These are phyloP conservation scores for Tulasnella sp. DNA, from an alignment of 768 basidiomycete genomes.

Conservation along the genomic window DNA sequence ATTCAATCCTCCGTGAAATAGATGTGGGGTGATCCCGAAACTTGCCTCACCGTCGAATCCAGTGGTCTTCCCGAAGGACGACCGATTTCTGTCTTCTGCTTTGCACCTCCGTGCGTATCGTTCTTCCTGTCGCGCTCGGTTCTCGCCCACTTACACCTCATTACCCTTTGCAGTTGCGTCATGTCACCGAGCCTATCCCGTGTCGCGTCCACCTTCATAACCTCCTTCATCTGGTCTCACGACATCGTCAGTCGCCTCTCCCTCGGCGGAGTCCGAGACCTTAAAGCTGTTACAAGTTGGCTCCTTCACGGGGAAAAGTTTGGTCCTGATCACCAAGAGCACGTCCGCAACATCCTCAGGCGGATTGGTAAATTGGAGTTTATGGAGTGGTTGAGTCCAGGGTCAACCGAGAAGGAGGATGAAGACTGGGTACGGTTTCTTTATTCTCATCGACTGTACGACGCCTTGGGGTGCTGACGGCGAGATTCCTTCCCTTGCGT, in stretches of 20 bases:
- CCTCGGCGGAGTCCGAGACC: constrained; percentile 74
- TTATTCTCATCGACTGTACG: background rate
- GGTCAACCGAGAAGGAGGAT: constrained; percentile 36
- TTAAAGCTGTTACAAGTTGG: constrained; percentile 75
- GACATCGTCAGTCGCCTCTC: constrained; percentile 80
- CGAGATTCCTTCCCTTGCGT: background rate
- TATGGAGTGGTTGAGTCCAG: constrained; percentile 4
- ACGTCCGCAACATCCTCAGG: constrained; percentile 37
- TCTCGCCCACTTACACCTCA: background rate
- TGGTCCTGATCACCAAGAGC: constrained; percentile 39
- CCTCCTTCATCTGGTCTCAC: constrained; percentile 80
- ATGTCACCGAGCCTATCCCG: constrained; percentile 62
- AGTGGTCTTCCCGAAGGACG: constrained; percentile 66
- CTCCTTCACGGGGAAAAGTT: constrained; percentile 68
- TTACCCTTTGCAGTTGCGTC: constrained; percentile 54
- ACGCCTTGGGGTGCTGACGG: background rate
- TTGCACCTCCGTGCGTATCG: constrained; percentile 71
- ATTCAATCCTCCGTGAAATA: constrained; percentile 42
- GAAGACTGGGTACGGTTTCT: constrained; percentile 39
- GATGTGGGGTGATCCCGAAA: constrained; percentile 87
- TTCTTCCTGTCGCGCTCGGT: constrained; percentile 21
- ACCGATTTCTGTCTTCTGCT: constrained; percentile 70
- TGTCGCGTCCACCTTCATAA: constrained; percentile 64
- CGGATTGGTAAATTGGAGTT: constrained; percentile 36
- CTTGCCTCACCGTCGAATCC: constrained; percentile 62